Evolutionary conservation across 2,329 filamentous ascomycete species (phyloP).

Genomic region (Podosphaera fusca): DNA sequence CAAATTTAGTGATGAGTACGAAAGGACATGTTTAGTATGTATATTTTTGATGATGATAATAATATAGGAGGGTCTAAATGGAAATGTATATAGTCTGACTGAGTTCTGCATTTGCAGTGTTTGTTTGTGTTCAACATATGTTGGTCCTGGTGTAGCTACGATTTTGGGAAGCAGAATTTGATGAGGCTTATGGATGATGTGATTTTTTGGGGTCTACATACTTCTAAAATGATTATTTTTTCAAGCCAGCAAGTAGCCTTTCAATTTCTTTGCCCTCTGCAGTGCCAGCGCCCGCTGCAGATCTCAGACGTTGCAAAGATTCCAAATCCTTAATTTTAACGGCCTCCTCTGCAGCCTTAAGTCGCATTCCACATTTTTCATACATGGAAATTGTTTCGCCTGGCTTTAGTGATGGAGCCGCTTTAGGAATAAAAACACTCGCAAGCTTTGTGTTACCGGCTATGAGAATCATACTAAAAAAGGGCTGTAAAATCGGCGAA

Average conservation of each 20-base stretch:
- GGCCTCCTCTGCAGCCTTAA: constrained; percentile 81
- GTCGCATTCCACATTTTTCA: constrained; percentile 77
- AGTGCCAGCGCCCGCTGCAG: constrained; percentile 47
- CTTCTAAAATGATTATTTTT: constrained; percentile 17
- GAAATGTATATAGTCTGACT: background rate
- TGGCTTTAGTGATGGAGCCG: constrained; percentile 33
- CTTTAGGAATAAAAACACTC: constrained; percentile 66
- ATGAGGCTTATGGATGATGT: background rate
- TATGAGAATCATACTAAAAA: constrained; percentile 70
- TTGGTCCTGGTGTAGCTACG: background rate
- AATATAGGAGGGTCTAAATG: background rate
- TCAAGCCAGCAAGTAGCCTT: constrained; percentile 40
- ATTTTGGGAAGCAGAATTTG: background rate
- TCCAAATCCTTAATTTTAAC: constrained; percentile 57
- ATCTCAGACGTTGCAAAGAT: constrained; percentile 48
- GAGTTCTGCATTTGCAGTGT: background rate
- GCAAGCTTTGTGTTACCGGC: constrained; percentile 82
- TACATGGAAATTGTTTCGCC: constrained; percentile 72
- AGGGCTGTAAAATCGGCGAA: constrained; percentile 30
- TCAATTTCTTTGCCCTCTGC: constrained; percentile 58
- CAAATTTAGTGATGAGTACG: background rate
- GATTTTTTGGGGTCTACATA: background rate
- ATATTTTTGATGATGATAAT: background rate
- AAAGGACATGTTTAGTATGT: background rate
- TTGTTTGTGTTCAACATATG: too few species aligned